phyloP scores from a whole-genome alignment of 441 rosid species.

The Erodium moschatum region DNA sequence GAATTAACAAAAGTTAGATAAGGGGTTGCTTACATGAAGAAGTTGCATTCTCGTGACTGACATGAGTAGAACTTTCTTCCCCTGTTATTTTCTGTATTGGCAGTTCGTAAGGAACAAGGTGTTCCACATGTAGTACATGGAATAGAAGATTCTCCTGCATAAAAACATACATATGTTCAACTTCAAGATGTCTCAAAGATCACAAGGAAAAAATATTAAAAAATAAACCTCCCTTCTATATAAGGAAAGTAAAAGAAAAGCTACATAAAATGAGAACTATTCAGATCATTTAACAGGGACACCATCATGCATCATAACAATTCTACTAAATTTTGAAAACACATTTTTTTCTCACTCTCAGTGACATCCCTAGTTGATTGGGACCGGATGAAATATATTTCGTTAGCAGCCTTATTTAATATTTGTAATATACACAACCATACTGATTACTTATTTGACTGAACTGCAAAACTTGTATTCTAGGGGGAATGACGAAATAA shows the following conservation, averaged over 20 bases:
- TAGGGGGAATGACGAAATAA: neutral
- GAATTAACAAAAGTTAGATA: neutral
- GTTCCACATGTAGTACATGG: slow-evolving; percentile 65
- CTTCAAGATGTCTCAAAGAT: slow-evolving; percentile 7
- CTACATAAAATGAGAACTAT: slow-evolving; percentile 3
- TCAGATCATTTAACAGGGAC: neutral
- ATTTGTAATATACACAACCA: neutral
- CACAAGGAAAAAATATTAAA: neutral
- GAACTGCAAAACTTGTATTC: neutral
- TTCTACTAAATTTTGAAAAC: neutral
- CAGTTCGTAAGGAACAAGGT: slow-evolving; percentile 59
- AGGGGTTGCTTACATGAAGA: slow-evolving; percentile 56
- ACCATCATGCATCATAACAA: neutral
- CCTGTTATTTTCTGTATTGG: slow-evolving; percentile 76
- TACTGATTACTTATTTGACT: neutral
- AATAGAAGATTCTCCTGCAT: slow-evolving; percentile 60
- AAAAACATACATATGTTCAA: slow-evolving; percentile 13
- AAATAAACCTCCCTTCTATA: too few species aligned
- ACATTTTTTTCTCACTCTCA: neutral
- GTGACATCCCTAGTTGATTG: neutral
- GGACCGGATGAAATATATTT: neutral
- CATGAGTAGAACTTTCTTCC: slow-evolving; percentile 91
- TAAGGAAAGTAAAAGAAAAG: neutral
- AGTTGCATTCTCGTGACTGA: slow-evolving; percentile 69
- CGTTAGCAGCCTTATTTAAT: neutral